Evolutionary conservation across 208 protist species (phyloP), one percentile per base, ranked within the genome.

Genomic region (Spongospora subterranea): DNA sequence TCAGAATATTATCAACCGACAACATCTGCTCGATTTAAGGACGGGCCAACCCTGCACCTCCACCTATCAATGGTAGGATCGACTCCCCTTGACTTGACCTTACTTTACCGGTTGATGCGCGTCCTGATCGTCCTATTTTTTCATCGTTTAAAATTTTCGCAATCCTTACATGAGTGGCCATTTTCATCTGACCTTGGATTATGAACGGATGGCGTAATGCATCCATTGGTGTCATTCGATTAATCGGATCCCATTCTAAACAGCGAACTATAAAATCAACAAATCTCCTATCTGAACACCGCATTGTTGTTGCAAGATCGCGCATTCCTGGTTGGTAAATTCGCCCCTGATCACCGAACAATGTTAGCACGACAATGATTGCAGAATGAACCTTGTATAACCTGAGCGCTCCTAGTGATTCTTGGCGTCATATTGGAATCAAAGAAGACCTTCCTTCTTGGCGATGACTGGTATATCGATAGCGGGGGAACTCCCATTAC

Each of bases 381-480:
- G 0, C 0, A 39, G 6, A 60, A 60, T 60, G 6, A 6, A 60
- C 13, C 6, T 6, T 20, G 6, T 6, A 60, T 6, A 60, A 60
- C 50, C 50, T 60, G 50, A 29, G 50, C 38, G n/a, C 92, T 94
- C 32, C 66, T 91, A 35, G 46, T 35, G 29, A 88, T 53, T 20
- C 54, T 45, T n/a, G 82, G 91, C 0, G 0, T 0, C 0, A 43
- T 38, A 43, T 89, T 40, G 24, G 65, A 64, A 24, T 96, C 95
- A 53, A 97, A 97, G 89, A 97, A 97, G 0, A 95, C 35, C 64
- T 95, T 95, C 65, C 45, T 95, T 88, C 95, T 77, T 1, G 93
- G 91, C 32, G 89, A 89, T 45, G 76, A 39, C 0, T 94, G 13
- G 46, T 98, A 91, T 50, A 98, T 60, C 43, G 64, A 53, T n/a